Evolutionary conservation across 2,329 filamentous ascomycete genomes (phyloP).

Genomic region (Aspergillus ustus): DNA sequence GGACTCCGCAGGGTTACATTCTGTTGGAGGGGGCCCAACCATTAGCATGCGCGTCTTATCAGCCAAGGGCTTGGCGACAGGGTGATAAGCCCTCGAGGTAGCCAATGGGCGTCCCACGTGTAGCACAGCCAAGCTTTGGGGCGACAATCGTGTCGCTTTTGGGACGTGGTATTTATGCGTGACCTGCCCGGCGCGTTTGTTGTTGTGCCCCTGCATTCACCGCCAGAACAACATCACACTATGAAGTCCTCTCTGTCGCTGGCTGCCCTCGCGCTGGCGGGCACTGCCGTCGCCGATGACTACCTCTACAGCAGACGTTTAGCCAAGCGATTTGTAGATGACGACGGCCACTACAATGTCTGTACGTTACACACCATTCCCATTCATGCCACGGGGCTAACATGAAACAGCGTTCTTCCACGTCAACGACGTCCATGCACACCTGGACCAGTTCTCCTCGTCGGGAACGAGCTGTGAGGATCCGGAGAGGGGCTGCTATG

Average conservation of each 20-base stretch:
- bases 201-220: no score
- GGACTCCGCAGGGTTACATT: no score
- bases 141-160: neutral
- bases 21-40: no score
- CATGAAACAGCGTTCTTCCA: constrained; percentile 8
- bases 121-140: constrained; percentile 4
- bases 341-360: constrained; percentile 10
- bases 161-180: neutral
- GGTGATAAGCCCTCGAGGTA: neutral
- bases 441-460: constrained; percentile 8
- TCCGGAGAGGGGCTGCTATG: constrained; percentile 9
- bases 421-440: constrained; percentile 10
- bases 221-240: neutral
- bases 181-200: neutral
- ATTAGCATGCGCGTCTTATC: neutral
- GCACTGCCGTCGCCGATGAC: constrained; percentile 5
- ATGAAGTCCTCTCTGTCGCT: constrained; percentile 11
- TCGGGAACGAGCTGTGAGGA: constrained; percentile 9
- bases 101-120: constrained; percentile 4
- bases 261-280: constrained; percentile 1
- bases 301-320: constrained; percentile 12
- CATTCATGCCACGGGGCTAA: neutral
- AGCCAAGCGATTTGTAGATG: constrained; percentile 5
- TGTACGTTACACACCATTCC: neutral
- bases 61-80: neutral